Evolutionary conservation across 805 yeast genomes (phyloP).

Genomic region (Cyberlindnera japonica): DNA sequence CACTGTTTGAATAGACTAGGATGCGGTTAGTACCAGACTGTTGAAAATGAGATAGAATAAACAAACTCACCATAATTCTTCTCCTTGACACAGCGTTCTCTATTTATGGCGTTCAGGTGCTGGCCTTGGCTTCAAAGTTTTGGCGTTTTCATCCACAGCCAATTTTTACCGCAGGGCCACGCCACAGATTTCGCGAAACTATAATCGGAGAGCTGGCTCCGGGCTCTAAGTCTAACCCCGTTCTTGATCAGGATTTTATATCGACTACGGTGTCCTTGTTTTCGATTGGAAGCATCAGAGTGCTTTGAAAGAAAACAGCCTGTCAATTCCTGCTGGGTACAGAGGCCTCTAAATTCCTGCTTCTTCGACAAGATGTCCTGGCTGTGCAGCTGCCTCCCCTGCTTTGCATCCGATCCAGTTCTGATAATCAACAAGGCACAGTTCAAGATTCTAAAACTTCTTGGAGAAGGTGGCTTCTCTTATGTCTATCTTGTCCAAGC

Average conservation of each 20-base stretch:
- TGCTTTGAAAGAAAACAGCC: too few species aligned
- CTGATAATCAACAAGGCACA: constrained; percentile 57
- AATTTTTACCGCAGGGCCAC: too few species aligned
- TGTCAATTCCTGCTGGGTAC: too few species aligned
- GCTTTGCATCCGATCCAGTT: constrained; percentile 45
- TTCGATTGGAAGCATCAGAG: too few species aligned
- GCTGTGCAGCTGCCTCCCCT: constrained; percentile 16
- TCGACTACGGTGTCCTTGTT: too few species aligned
- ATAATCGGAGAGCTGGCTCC: too few species aligned
- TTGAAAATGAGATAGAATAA: too few species aligned
- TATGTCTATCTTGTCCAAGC: constrained; percentile 76
- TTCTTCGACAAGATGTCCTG: constrained; percentile 10
- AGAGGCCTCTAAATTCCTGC: too few species aligned
- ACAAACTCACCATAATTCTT: constrained; percentile 16
- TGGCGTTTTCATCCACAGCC: not conserved
- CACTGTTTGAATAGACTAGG: constrained; percentile 41
- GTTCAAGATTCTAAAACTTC: constrained; percentile 61
- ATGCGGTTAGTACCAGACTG: not conserved
- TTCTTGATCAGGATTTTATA: too few species aligned
- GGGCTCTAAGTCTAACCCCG: not conserved
- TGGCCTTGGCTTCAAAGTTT: not conserved
- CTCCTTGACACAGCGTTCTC: too few species aligned
- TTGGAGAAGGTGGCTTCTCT: constrained; percentile 90
- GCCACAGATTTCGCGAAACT: constrained; percentile 2
- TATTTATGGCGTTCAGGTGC: too few species aligned